Percentiles rank a stretch among this genome's conserved stretches.
These are phyloP conservation scores for Pyricularia pennisetigena DNA, from an alignment of 2,329 filamentous ascomycete genomes.

Conservation along the genomic window DNA sequence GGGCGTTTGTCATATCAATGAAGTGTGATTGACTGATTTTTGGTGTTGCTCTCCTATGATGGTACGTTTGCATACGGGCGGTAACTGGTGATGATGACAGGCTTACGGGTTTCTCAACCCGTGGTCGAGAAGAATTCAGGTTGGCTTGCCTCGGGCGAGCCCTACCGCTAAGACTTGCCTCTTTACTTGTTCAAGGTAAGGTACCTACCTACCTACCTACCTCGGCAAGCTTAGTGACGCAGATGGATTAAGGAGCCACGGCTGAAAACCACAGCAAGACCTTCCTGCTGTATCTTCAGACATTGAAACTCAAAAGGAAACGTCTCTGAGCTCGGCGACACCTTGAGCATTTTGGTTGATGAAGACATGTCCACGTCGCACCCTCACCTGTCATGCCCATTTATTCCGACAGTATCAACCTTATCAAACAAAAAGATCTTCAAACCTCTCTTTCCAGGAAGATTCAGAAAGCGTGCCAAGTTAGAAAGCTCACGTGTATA, in stretches of 20 bases:
- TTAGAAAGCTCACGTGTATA: too few species aligned
- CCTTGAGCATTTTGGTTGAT: too few species aligned
- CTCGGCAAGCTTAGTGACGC: neutral
- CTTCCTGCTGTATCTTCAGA: neutral
- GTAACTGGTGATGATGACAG: neutral
- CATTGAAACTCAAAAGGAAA: too few species aligned
- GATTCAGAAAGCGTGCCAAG: too few species aligned
- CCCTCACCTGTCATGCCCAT: too few species aligned
- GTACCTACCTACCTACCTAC: neutral
- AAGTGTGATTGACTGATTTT: neutral
- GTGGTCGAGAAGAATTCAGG: neutral
- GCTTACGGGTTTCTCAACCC: neutral
- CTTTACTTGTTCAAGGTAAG: neutral
- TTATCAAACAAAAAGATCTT: too few species aligned
- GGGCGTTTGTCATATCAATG: slow-evolving; percentile 1
- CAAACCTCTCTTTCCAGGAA: too few species aligned
- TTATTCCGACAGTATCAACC: too few species aligned
- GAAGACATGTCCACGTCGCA: too few species aligned
- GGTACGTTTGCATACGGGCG: neutral
- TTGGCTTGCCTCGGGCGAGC: neutral
- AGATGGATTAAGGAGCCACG: neutral
- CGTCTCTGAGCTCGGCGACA: too few species aligned
- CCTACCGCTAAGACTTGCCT: neutral
- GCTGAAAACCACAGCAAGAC: neutral
- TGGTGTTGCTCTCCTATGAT: neutral